Evolutionary conservation across 2,329 filamentous ascomycete species (phyloP).

Genomic region (Parastagonospora avenae): DNA sequence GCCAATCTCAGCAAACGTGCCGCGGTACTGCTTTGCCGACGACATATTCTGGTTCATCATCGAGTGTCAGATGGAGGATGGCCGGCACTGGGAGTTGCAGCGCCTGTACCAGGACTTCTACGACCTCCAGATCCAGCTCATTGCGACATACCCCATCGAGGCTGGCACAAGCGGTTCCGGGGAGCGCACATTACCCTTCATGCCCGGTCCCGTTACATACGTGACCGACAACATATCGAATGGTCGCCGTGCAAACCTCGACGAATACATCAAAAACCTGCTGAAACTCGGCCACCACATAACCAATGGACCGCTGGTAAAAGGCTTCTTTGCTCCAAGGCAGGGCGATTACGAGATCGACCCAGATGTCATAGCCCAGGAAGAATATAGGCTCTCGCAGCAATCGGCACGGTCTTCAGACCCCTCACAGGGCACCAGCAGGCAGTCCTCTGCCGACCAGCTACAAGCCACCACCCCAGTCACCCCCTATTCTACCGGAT

Average conservation of each 20-base stretch:
- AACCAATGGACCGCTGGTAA: conserved; percentile 79
- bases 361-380: conserved; percentile 62
- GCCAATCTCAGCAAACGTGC: conserved; percentile 82
- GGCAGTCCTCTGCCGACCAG: conserved; percentile 48
- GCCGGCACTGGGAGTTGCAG: conserved; percentile 88
- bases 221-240: conserved; percentile 98
- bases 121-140: conserved; percentile 93
- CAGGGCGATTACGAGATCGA: conserved; percentile 95
- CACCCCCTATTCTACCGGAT: conserved; percentile 42
- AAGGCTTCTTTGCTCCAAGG: conserved; percentile 87
- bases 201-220: conserved; percentile 97
- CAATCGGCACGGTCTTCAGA: conserved; percentile 50
- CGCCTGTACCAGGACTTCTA: conserved; percentile 99
- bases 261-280: conserved; percentile 94
- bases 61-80: conserved; percentile 87
- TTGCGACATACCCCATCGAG: conserved; percentile 89
- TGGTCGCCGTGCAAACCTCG: conserved; percentile 86
- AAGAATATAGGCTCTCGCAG: conserved; percentile 76
- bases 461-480: conserved; percentile 44
- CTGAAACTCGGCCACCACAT: conserved; percentile 84
- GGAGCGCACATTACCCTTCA: conserved; percentile 87
- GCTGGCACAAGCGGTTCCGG: conserved; percentile 79
- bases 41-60: conserved; percentile 99
- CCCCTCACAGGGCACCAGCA: conserved; percentile 41
- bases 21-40: conserved; percentile 92